A percentile compares a stretch with the other conserved stretches of the same genome.
Evolutionary conservation across 768 basidiomycete species (phyloP).

Genomic region (Sarcomyxa edulis): DNA sequence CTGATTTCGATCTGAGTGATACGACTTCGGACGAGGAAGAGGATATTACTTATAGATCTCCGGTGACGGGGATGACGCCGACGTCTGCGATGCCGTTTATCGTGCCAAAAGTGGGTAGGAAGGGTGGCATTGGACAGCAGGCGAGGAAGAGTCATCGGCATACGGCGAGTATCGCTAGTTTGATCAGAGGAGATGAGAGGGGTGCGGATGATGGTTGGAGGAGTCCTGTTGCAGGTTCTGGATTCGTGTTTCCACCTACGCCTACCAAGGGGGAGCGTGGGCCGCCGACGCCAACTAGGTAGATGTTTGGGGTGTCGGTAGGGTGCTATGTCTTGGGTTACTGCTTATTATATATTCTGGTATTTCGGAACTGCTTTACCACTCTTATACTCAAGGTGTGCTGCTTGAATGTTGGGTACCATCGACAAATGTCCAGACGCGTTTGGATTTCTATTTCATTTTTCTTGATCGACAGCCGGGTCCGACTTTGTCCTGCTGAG

Average conservation of each 20-base stretch:
- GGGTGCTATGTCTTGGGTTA: too few relatives aligned
- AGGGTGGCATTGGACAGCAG: conserved; percentile 7
- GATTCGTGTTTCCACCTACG: conserved; percentile 47
- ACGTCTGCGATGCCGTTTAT: conserved; percentile 30
- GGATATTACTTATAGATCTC: conserved; percentile 69
- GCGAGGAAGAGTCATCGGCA: conserved; percentile 52
- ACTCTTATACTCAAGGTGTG: too few relatives aligned
- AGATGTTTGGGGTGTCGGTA: too few relatives aligned
- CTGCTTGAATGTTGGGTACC: too few relatives aligned
- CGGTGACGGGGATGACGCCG: conserved; percentile 36
- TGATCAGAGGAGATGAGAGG: conserved; percentile 73
- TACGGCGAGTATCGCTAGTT: conserved; percentile 79
- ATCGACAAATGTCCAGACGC: too few relatives aligned
- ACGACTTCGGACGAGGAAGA: conserved; percentile 54
- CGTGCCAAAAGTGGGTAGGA: conserved; percentile 9
- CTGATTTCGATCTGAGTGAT: conserved; percentile 53
- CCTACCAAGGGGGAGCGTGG: conserved; percentile 18
- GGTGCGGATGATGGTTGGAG: conserved; percentile 78
- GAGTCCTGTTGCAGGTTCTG: conserved; percentile 57
- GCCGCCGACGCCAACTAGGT: too few relatives aligned
- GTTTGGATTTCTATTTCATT: too few relatives aligned
- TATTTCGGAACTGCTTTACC: too few relatives aligned
- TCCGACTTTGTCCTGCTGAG: too few relatives aligned
- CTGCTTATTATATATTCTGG: too few relatives aligned
- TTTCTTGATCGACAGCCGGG: too few relatives aligned